Base-by-base conservation (phyloP, 192 early-diverging fungal species). In the Thamnidium elegans region DNA sequence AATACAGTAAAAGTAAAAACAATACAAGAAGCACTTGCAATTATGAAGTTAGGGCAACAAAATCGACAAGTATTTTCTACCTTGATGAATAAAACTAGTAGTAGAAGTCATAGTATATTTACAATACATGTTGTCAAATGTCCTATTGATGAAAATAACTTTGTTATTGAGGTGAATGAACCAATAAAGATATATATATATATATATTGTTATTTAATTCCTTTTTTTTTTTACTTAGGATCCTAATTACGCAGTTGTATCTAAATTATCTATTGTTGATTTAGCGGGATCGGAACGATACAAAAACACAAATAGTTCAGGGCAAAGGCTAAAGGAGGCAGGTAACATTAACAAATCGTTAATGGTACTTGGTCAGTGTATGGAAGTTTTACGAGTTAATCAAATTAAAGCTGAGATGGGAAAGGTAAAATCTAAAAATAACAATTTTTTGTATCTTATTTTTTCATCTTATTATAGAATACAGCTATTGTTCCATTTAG, bases 291-390 rank as follows among this genome's bases (percentile, higher is more conserved):
- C 83, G 44, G 89, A 91, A 70, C 79, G 88, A 14, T 76, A 80
- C 14, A 78, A 76, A 21, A 79, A 77, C 42, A 86, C 84, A 19
- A 60, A 68, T 4, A 81, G 65, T 50, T 70, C 71, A 0, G 83
- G 84, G n/a, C 81, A 84, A 47, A 74, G 84, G 32, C 67, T 84
- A 32, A 79, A 79, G 17, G 89, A 89, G 66, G 80, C 83, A 0
- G 84, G 84, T 36, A 84, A 86, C 51, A 87, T 86, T 62, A 89
- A 91, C 70, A 86, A 79, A 34, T 83, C 84, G 39, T 70, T 89
- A 52, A 84, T 89, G 83, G 82, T 84, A 4, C 76, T 91, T 6
- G 82, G 88, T n/a, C 88, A 90, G 62, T 89, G 87, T 58, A 81
- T 92, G 69, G 85, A 88, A 14, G 81, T 82, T 6, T 59, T 85